Percentiles rank a stretch among this genome's conserved stretches.
phyloP scores from a whole-genome alignment of 805 yeast genomes.

The Debaryomyces prosopidis region DNA sequence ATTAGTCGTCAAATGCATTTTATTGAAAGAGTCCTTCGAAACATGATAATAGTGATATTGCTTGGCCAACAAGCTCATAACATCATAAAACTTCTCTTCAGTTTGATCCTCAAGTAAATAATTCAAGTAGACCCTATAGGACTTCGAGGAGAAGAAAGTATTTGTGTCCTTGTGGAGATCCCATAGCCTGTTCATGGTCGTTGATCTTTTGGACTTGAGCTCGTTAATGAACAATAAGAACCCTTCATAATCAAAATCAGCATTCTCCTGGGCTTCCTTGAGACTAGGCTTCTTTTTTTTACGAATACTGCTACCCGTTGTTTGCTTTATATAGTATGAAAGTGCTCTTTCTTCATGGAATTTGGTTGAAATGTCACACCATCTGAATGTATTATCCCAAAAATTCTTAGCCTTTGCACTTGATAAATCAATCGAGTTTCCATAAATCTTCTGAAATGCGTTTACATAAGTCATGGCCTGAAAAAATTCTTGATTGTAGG shows the following conservation, averaged over 20 bases:
- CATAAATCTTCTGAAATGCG: constrained; percentile 32
- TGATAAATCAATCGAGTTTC: constrained; percentile 18
- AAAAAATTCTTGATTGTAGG: constrained; percentile 31
- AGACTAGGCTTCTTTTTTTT: constrained; percentile 11
- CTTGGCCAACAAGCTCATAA: constrained; percentile 16
- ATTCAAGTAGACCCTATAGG: constrained; percentile 24
- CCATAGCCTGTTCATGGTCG: constrained; percentile 35
- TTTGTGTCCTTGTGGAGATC: constrained; percentile 25
- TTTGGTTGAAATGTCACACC: constrained; percentile 37
- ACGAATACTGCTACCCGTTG: constrained; percentile 3
- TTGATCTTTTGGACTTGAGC: constrained; percentile 24
- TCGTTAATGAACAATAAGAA: constrained; percentile 27
- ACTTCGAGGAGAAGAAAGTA: constrained; percentile 21
- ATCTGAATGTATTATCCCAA: constrained; percentile 39
- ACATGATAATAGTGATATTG: constrained; percentile 13
- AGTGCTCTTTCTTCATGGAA: constrained; percentile 28
- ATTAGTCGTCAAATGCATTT: constrained; percentile 3
- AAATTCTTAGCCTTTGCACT: constrained; percentile 19
- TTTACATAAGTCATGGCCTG: constrained; percentile 36
- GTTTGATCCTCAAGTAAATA: constrained; percentile 15
- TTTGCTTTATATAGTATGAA: constrained; percentile 23
- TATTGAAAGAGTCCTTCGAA: constrained; percentile 17
- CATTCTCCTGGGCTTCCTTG: constrained; percentile 29
- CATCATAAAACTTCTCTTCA: constrained; percentile 21
- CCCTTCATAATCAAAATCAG: constrained; percentile 40